A percentile compares a stretch with the other conserved stretches of the same genome.
Conservation (phyloP, 352 stramenopile species). For the Phytophthora sp. region DNA sequence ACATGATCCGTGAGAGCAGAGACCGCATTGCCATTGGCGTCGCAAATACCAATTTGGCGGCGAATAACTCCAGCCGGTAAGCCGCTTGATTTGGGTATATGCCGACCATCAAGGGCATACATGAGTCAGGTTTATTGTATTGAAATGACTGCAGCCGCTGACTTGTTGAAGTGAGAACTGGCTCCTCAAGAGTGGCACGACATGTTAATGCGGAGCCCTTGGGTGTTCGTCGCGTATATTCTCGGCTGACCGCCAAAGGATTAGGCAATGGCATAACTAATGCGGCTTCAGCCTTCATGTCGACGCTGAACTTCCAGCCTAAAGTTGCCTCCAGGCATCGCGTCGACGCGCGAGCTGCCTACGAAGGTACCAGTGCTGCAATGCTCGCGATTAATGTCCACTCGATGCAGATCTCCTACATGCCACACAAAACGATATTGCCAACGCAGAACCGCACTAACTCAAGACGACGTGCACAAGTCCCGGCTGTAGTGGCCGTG, state of each 20-base stretch:
- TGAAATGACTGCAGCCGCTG: conserved; percentile 17
- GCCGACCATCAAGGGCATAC: background rate
- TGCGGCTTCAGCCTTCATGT: conserved; percentile 5
- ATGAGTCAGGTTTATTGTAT: background rate
- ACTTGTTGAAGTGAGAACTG: conserved; percentile 31
- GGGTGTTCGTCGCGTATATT: conserved; percentile 31
- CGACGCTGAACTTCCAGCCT: too few relatives aligned
- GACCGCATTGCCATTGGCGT: background rate
- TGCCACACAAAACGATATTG: conserved; percentile 8
- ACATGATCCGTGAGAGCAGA: background rate
- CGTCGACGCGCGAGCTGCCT: background rate
- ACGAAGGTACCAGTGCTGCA: background rate
- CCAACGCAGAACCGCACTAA: conserved; percentile 9
- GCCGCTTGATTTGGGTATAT: conserved; percentile 4
- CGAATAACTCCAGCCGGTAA: too few relatives aligned
- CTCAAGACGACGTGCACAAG: background rate
- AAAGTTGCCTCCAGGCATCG: background rate
- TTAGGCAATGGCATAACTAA: conserved; percentile 35
- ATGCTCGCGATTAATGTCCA: background rate
- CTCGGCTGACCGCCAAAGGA: background rate
- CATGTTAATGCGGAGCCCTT: conserved; percentile 16
- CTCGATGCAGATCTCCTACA: too few relatives aligned
- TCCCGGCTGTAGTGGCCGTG: background rate
- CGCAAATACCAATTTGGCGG: too few relatives aligned
- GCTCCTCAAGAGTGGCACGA: conserved; percentile 17